Conservation (phyloP, 306 rosid species). For the Lagenaria siceraria region DNA sequence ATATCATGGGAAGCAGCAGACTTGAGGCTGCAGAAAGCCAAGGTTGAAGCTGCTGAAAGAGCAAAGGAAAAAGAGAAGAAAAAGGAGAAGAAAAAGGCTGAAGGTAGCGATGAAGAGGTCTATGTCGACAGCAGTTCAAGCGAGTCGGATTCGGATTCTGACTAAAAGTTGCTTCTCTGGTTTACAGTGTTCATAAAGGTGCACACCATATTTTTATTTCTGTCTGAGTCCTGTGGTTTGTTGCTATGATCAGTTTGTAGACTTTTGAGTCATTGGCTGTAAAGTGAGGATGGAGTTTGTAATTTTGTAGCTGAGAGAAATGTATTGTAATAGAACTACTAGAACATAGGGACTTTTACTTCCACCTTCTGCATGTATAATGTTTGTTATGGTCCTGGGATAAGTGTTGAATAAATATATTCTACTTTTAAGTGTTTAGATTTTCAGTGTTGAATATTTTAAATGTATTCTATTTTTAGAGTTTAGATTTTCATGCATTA, state of each 20-base stretch:
- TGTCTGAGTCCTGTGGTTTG: neutral
- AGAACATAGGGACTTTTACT: neutral
- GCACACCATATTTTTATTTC: neutral
- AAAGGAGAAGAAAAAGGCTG: neutral
- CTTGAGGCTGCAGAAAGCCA: conserved; percentile 55
- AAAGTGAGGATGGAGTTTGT: neutral
- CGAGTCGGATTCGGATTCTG: neutral
- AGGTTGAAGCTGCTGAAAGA: conserved; percentile 24
- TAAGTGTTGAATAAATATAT: neutral
- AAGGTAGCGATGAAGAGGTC: neutral
- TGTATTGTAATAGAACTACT: neutral
- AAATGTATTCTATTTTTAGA: neutral
- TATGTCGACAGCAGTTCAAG: neutral
- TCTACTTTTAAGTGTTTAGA: neutral
- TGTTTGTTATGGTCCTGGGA: neutral
- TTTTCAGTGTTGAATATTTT: neutral
- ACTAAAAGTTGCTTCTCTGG: neutral
- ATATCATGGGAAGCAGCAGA: conserved; percentile 80
- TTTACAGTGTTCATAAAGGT: neutral
- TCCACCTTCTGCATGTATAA: neutral
- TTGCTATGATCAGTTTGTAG: neutral
- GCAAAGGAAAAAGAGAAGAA: neutral
- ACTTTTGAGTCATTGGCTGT: neutral
- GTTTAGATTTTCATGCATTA: too few species aligned
- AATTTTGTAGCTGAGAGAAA: neutral